Base-by-base conservation (phyloP, 2,329 filamentous ascomycete species). In the Elsinoe perseae region DNA sequence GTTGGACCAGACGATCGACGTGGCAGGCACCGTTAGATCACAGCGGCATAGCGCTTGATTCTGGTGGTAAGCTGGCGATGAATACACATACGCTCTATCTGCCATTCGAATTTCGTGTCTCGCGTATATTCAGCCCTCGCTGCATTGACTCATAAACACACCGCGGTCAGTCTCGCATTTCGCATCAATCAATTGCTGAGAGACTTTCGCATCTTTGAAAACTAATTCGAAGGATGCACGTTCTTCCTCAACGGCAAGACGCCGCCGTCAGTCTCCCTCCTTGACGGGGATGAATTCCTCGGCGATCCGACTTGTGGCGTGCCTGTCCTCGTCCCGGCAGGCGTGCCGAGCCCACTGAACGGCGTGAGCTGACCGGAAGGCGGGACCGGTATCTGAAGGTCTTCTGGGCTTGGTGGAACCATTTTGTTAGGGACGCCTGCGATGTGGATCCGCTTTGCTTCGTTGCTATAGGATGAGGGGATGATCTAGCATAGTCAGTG, bases 381-480 rank as follows among this genome's bases (percentile, higher is more conserved):
- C 20, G 86, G 82, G 9, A 90, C 85, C 0, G 87, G 86, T 42
- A 91, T 89, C 61, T 84, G 81, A 65, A 93, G 85, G 61, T 90
- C 87, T 71, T 95, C 85, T 0, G 90, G 88, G 1, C 86, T 90
- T 52, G 80, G 80, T 1, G 89, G 87, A 12, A 95, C 81, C 53
- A 90, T 83, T 50, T 80, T 78, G 25, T 77, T 72, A 2, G 81
- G 80, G 6, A 87, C 75, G 57, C 76, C 77, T 2, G 88, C 86
- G 60, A 98, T 95, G 64, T 87, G 84, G 64, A 98, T 90, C 57
- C 90, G 84, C 70, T 89, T 93, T 18, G 92, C 89, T 70, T 93
- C 87, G 68, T 98, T 98, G 74, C 96, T 93, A 73, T 98, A 98
- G 28, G 89, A 92, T 16, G 92, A 91, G 2, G 93, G 95, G 58